phyloP scores from a whole-genome alignment of 2,329 filamentous ascomycete species.

The Venturia carpophila region DNA sequence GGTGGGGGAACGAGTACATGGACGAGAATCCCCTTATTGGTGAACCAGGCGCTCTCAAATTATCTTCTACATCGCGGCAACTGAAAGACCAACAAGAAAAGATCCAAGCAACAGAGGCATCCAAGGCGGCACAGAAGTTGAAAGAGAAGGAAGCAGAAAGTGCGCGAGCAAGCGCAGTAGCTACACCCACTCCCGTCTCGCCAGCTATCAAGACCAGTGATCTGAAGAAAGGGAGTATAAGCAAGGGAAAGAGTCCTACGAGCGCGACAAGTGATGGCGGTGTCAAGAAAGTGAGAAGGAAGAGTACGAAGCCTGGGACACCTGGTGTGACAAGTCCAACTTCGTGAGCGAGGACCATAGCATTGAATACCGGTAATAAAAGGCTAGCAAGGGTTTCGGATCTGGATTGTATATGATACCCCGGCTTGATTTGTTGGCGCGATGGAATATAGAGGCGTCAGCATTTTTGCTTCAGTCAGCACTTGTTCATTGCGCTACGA shows the following conservation, averaged over 20 bases:
- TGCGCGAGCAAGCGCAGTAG: constrained; percentile 26
- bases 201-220: constrained; percentile 20
- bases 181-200: constrained; percentile 26
- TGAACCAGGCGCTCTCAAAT: constrained; percentile 55
- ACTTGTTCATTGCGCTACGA: too few relatives aligned
- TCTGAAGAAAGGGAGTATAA: constrained; percentile 14
- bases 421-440: background rate
- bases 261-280: constrained; percentile 26
- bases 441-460: background rate
- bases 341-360: background rate
- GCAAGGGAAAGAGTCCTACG: constrained; percentile 20
- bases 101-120: constrained; percentile 19
- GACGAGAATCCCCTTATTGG: constrained; percentile 56
- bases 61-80: constrained; percentile 39
- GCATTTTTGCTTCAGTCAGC: background rate
- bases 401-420: constrained; percentile 9
- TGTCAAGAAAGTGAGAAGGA: constrained; percentile 29
- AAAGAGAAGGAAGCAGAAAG: constrained; percentile 24
- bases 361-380: background rate
- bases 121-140: constrained; percentile 17
- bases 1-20: constrained; percentile 54
- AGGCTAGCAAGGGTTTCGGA: background rate
- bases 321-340: constrained; percentile 21
- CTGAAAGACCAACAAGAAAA: constrained; percentile 35
- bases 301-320: constrained; percentile 31